These are phyloP conservation scores for Trichosporon sp. DNA, from an alignment of 1,284 basidiomycete species.

Conservation along the genomic window DNA sequence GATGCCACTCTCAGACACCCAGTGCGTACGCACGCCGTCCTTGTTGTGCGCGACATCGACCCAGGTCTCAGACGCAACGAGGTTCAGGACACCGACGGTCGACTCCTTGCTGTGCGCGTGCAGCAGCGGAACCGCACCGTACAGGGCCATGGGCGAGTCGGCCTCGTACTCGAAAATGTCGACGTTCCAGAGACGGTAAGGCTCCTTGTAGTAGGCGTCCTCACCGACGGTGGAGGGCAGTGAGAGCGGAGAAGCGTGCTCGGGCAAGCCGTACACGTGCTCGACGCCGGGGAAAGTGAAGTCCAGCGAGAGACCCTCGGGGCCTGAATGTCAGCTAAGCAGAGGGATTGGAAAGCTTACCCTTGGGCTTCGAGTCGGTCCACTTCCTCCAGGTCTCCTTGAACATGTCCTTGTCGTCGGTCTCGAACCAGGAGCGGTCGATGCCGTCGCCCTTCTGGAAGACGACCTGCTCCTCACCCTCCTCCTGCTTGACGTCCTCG, in stretches of 20 bases:
- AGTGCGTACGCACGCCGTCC: conserved; percentile 73
- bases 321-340: conserved; percentile 57
- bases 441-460: conserved; percentile 55
- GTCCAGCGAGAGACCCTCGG: conserved; percentile 88
- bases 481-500: conserved; percentile 40
- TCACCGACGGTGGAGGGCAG: conserved; percentile 66
- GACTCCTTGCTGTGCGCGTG: conserved; percentile 79
- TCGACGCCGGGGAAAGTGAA: conserved; percentile 87
- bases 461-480: conserved; percentile 55
- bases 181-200: conserved; percentile 91
- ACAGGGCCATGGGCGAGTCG: conserved; percentile 85
- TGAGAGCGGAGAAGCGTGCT: conserved; percentile 87
- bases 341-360: conserved; percentile 49
- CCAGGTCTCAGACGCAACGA: conserved; percentile 92
- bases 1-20: conserved; percentile 95
- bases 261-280: conserved; percentile 90
- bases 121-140: conserved; percentile 86
- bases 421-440: conserved; percentile 74
- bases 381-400: conserved; percentile 82
- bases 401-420: conserved; percentile 76
- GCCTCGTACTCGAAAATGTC: conserved; percentile 97
- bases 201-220: conserved; percentile 70
- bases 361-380: conserved; percentile 93
- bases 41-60: conserved; percentile 74
- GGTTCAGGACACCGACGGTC: conserved; percentile 86